phyloP scores from a whole-genome alignment of 2,329 filamentous ascomycete genomes.

The Cercospora citrullina region DNA sequence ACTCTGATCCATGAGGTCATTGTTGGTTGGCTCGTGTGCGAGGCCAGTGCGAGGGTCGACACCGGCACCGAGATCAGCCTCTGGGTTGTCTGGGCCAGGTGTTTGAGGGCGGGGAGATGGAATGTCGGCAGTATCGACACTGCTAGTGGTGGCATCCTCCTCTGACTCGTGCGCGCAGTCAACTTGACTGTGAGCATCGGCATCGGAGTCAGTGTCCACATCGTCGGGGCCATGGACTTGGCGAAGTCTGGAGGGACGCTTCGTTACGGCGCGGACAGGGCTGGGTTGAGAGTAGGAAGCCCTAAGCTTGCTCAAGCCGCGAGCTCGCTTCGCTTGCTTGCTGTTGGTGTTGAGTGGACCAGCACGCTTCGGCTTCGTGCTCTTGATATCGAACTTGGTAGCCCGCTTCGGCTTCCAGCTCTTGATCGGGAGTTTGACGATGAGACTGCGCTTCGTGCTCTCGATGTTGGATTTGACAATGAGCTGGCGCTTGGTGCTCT shows the following conservation, averaged over 20 bases:
- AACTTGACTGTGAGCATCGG: not conserved
- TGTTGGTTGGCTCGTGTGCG: slow-evolving; percentile 25
- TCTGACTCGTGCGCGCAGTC: not conserved
- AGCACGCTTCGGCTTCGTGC: not conserved
- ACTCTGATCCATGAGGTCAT: slow-evolving; percentile 24
- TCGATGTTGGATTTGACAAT: not conserved
- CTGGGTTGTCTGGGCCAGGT: not conserved
- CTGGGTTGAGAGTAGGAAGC: not conserved
- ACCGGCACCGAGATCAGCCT: slow-evolving; percentile 17
- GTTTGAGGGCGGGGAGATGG: not conserved
- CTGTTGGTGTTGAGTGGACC: not conserved
- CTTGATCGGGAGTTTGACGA: not conserved
- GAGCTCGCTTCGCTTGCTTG: not conserved
- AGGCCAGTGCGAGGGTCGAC: slow-evolving; percentile 19
- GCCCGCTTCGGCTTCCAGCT: not conserved
- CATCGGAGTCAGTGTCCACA: not conserved
- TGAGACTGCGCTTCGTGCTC: not conserved
- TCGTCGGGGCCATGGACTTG: not conserved
- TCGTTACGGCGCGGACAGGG: not conserved
- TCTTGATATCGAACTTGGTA: not conserved
- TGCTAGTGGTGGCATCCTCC: not conserved
- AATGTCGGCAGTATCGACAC: not conserved
- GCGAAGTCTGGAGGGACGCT: not conserved
- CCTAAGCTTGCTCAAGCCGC: not conserved
- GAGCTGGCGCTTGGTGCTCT: not conserved